Evolutionary conservation across 164 flowering plant species (phyloP).

Genomic region (Cinnamomum chago): DNA sequence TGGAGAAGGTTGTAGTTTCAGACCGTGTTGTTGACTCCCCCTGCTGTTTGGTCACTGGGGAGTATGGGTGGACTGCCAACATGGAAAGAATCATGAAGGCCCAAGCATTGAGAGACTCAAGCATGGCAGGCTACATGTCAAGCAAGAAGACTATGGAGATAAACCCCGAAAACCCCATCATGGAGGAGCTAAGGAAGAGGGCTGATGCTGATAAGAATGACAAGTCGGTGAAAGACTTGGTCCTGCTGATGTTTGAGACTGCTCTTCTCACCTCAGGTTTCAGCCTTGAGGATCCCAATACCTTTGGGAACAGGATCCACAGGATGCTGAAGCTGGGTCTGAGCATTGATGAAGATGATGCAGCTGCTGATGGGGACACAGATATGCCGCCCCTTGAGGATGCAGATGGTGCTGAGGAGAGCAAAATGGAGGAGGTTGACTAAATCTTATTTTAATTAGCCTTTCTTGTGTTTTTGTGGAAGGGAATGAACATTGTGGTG

Average conservation of each 20-base stretch:
- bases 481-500: not conserved
- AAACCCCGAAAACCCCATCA: slow-evolving; percentile 18
- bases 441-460: not conserved
- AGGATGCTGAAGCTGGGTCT: slow-evolving; percentile 20
- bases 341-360: slow-evolving; percentile 19
- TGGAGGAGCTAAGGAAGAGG: slow-evolving; percentile 24
- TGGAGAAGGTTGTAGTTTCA: slow-evolving; percentile 18
- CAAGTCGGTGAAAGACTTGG: slow-evolving; percentile 21
- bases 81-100: slow-evolving; percentile 24
- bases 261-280: slow-evolving; percentile 21
- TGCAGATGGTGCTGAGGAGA: slow-evolving; percentile 20
- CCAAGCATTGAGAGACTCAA: slow-evolving; percentile 17
- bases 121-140: slow-evolving; percentile 20
- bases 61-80: slow-evolving; percentile 23
- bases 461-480: not conserved
- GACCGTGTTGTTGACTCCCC: slow-evolving; percentile 20
- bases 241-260: slow-evolving; percentile 20
- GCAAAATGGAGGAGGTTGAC: slow-evolving; percentile 33
- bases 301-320: slow-evolving; percentile 18
- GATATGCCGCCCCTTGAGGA: slow-evolving; percentile 20
- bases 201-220: slow-evolving; percentile 23
- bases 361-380: slow-evolving; percentile 6
- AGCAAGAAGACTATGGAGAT: slow-evolving; percentile 25
- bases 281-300: slow-evolving; percentile 22
- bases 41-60: slow-evolving; percentile 22